Evolutionary conservation across 345 rosid species (phyloP), one percentile per base, ranked within the genome.

Genomic region (Citrus reticulata): DNA sequence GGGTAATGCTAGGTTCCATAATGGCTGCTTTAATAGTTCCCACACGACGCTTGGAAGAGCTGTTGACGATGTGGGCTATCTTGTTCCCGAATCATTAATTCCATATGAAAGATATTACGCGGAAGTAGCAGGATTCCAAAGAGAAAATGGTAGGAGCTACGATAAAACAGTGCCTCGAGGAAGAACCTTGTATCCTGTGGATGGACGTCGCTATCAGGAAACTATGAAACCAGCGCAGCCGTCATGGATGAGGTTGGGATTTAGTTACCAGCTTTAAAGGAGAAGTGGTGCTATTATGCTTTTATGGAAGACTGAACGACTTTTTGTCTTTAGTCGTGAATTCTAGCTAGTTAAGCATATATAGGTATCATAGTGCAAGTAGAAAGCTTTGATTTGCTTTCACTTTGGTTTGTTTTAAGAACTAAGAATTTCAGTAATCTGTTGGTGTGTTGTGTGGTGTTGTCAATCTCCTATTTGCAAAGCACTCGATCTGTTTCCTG

Each of bases 81-180:
- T 64, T 80, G 71, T 60, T 20, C 61, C 9, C 29, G 74, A 34
- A 19, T 69, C 73, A 57, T 2, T 54, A 13, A 20, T 70, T 32
- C 22, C 42, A 4, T 22, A 4, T 68, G 54, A 63, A 27, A 63
- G 30, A 24, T 58, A 34, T 32, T 63, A 32, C 69, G 25, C 5
- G n/a, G 81, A 72, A 68, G n/a, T 27, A 42, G 66, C 39, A 34
- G 71, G 51, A 35, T 59, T 75, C 70, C 59, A 2, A 49, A 63
- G 71, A 49, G 77, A 61, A 29, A 63, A 39, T 30, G 35, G 25
- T 9, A n/a, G 29, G 77, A 66, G 14, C 10, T 9, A 16, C 30
- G 61, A 10, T 10, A 40, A 40, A 9, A 40, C 4, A 40, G 49
- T 3, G 19, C 6, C 1, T 14, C 70, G 40, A 22, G 46, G 78